These are phyloP conservation scores for Ganoderma multipileum DNA, from an alignment of 1,284 basidiomycete species.

Conservation along the genomic window DNA sequence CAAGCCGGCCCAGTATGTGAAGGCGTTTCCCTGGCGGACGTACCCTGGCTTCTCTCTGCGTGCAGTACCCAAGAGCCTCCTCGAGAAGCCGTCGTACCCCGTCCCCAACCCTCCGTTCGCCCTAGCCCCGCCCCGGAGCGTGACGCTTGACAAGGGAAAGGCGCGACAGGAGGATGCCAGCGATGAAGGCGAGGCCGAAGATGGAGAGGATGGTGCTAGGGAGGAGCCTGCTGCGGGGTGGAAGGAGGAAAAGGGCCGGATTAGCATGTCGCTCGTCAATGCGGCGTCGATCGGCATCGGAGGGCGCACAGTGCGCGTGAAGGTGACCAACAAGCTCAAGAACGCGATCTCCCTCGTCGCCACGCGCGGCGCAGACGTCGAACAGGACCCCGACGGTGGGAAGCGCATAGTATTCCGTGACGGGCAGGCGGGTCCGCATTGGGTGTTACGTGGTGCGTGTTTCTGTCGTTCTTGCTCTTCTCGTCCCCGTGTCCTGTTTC, in stretches of 20 bases:
- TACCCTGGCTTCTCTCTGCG: slow-evolving; percentile 31
- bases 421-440: slow-evolving; percentile 31
- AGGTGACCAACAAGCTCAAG: slow-evolving; percentile 44
- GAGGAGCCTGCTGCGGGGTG: neutral
- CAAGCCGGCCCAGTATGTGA: slow-evolving; percentile 1
- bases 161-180: neutral
- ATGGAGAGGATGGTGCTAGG: neutral
- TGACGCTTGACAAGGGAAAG: neutral
- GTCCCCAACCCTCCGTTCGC: slow-evolving; percentile 36
- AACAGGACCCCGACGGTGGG: slow-evolving; percentile 32
- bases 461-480: neutral
- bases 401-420: slow-evolving; percentile 39
- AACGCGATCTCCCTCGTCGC: slow-evolving; percentile 48
- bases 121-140: slow-evolving; percentile 11
- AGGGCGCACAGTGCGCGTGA: slow-evolving; percentile 30
- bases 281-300: slow-evolving; percentile 31
- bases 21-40: slow-evolving; percentile 18
- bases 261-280: slow-evolving; percentile 39
- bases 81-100: slow-evolving; percentile 20
- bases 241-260: slow-evolving; percentile 5
- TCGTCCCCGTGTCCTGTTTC: neutral
- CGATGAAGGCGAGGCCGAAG: neutral
- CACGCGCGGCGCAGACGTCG: slow-evolving; percentile 45
- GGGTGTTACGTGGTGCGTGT: slow-evolving; percentile 48
- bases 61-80: slow-evolving; percentile 37